phyloP scores from a whole-genome alignment of 106 monocot species.

The Platanthera zijinensis region DNA sequence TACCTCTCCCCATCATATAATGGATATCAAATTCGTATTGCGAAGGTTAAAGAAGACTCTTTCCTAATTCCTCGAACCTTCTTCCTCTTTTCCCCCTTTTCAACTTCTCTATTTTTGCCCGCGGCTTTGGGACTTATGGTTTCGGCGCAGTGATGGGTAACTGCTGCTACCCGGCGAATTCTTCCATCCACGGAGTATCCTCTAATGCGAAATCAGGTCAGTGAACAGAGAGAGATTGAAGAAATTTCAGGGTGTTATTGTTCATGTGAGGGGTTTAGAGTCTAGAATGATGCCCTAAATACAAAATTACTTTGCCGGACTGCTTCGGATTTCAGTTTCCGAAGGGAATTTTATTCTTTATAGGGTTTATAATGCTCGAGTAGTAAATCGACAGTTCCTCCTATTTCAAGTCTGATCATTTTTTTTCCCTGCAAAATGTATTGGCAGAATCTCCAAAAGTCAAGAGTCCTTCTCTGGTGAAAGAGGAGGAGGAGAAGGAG shows the following conservation, averaged over 20 bases:
- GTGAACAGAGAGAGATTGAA: not conserved
- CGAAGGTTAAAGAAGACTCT: not conserved
- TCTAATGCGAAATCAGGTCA: constrained; percentile 65
- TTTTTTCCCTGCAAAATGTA: not conserved
- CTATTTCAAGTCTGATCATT: not conserved
- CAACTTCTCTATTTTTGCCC: not conserved
- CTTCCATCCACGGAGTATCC: constrained; percentile 40
- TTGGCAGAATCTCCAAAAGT: constrained; percentile 15
- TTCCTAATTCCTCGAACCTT: not conserved
- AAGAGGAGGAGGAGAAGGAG: constrained; percentile 6
- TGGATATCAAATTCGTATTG: too few relatives aligned
- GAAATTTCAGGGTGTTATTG: too few relatives aligned
- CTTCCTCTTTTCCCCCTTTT: not conserved
- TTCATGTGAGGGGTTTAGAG: too few relatives aligned
- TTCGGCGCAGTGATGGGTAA: constrained; percentile 43
- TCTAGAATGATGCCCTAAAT: too few relatives aligned
- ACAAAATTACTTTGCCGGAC: too few relatives aligned
- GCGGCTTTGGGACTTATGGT: not conserved
- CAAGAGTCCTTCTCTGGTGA: constrained; percentile 3
- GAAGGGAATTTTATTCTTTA: too few relatives aligned
- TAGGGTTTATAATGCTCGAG: too few relatives aligned
- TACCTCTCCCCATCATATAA: too few relatives aligned
- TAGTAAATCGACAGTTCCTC: too few relatives aligned
- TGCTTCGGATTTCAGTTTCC: too few relatives aligned
- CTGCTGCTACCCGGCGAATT: constrained; percentile 34